Base-by-base conservation (phyloP, 495 filamentous ascomycete species). In the Xylaria palmicola region DNA sequence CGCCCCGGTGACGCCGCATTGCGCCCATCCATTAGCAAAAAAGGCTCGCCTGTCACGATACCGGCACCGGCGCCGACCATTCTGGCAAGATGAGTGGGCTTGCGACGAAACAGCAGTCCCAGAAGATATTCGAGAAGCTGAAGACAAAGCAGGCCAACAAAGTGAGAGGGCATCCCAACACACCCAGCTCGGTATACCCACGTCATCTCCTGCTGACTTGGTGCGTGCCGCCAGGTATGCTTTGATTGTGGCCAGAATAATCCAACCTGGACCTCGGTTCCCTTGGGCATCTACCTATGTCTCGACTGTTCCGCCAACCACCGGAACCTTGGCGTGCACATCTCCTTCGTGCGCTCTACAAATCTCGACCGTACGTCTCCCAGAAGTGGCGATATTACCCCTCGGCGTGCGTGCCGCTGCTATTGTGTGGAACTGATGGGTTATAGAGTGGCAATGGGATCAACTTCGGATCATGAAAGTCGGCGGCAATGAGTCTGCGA, bases 381-480 rank as follows among this genome's bases (percentile, higher is more conserved):
- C 58, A 44, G 55, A 10, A 15, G 30, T 37, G 20, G 9, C 29
- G 8, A 22, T n/a, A 7, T 27, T 2, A 24, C 19, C n/a, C 48
- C 13, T 55, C 9, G 24, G 53, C 13, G 32, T 60, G n/a, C 24
- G 39, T 39, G 36, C 43, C 27, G 37, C 17, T 20, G 37, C 17
- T 20, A 1, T 43, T 34, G 24, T 56, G 12, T 19, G 37, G 9
- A 37, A 40, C 67, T 74, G 32, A 61, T 13, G 29, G n/a, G 24
- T 20, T 39, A 1, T 68, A 98, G 94, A 95, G 79, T 98, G 95
- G 95, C 91, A 96, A 89, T 98, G 94, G 93, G 93, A 97, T 69
- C 93, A 98, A 71, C 85, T 98, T 32, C 89, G 94, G 40, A 75
- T 90, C n/a, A 98, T 98, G 94, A 98, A 98, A 77, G 91, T 97